Percentiles rank a stretch among this genome's conserved stretches.
These are phyloP conservation scores for Evernia prunastri DNA, from an alignment of 495 filamentous ascomycete genomes.

Conservation along the genomic window DNA sequence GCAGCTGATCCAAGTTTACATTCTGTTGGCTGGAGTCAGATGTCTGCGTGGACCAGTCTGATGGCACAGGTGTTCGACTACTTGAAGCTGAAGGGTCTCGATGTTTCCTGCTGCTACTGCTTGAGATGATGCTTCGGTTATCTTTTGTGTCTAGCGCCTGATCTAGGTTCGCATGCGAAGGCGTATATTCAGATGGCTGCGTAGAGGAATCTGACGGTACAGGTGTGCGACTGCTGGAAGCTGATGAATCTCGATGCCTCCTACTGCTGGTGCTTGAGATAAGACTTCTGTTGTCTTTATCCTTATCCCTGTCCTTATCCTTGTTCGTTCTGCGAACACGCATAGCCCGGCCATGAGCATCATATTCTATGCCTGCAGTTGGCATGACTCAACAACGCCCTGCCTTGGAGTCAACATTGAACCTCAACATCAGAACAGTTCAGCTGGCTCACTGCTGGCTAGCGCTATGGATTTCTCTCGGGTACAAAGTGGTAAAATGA, in stretches of 20 bases:
- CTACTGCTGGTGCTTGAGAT: conserved; percentile 23
- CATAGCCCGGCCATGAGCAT: conserved; percentile 13
- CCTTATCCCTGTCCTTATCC: conserved; percentile 23
- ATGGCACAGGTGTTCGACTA: conserved; percentile 15
- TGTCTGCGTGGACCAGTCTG: conserved; percentile 13
- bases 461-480: background rate
- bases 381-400: conserved; percentile 20
- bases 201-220: conserved; percentile 11
- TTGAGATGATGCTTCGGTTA: conserved; percentile 18
- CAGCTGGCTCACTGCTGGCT: conserved; percentile 2
- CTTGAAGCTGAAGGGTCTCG: conserved; percentile 23
- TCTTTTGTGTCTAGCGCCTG: conserved; percentile 8
- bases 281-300: conserved; percentile 21
- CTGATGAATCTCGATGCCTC: conserved; percentile 25
- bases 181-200: conserved; percentile 11
- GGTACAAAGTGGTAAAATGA: background rate
- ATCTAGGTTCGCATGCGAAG: conserved; percentile 17
- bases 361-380: conserved; percentile 14
- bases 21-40: conserved; percentile 14
- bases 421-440: conserved; percentile 3
- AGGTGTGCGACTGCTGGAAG: conserved; percentile 22
- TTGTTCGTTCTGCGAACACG: conserved; percentile 16
- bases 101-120: conserved; percentile 25
- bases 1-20: conserved; percentile 25
- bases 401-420: conserved; percentile 7